Conservation (phyloP, 2,329 filamentous ascomycete genomes). For the Thelonectria blattea region DNA sequence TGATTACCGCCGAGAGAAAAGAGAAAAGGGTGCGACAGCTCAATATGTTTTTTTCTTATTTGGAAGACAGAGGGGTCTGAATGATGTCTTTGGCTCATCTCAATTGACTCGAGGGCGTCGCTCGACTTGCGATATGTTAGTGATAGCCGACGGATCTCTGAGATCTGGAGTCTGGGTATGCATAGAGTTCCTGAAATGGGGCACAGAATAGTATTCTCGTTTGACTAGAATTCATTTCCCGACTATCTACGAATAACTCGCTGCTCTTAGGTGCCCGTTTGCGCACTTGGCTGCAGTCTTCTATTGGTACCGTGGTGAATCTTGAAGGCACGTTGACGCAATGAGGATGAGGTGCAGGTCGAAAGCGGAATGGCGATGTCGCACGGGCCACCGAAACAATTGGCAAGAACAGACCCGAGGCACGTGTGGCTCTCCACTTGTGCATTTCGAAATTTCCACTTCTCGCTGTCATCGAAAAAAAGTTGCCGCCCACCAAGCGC, state of each 20-base stretch:
- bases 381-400: constrained; percentile 21
- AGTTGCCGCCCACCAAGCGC: constrained; percentile 30
- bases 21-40: constrained; percentile 7
- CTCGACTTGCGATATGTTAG: constrained; percentile 18
- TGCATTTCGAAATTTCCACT: constrained; percentile 36
- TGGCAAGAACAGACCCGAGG: constrained; percentile 29
- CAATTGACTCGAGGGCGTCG: constrained; percentile 29
- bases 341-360: constrained; percentile 2
- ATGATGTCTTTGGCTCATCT: constrained; percentile 25
- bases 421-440: constrained; percentile 41
- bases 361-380: not conserved
- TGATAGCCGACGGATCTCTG: constrained; percentile 24
- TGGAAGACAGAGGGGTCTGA: constrained; percentile 33
- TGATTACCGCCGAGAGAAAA: constrained; percentile 11
- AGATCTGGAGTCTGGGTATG: constrained; percentile 35
- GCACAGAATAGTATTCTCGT: constrained; percentile 24
- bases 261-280: not conserved
- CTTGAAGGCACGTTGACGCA: constrained; percentile 16
- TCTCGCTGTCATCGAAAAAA: constrained; percentile 28
- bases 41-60: constrained; percentile 16
- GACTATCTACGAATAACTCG: not conserved
- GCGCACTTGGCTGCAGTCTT: not conserved
- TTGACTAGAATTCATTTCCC: constrained; percentile 10
- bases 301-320: no score
- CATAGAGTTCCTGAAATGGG: constrained; percentile 25